Conservation (phyloP, 306 rosid genomes). For the Trichosanthes truncata region DNA sequence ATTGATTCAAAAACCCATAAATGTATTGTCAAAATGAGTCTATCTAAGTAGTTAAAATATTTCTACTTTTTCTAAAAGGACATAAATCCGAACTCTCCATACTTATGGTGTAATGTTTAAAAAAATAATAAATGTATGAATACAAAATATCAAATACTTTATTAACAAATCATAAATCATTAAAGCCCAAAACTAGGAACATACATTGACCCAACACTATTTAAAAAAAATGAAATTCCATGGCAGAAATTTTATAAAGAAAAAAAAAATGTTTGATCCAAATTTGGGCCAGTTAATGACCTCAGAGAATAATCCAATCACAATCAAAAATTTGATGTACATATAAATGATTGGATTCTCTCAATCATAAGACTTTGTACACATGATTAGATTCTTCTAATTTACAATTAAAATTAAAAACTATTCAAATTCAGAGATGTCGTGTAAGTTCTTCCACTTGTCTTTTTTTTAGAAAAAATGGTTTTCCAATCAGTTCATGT, state of each 20-base stretch:
- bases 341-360: neutral
- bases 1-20: too few species aligned
- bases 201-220: neutral
- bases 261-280: neutral
- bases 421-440: neutral
- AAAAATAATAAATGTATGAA: too few species aligned
- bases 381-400: slow-evolving; percentile 4
- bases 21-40: too few species aligned
- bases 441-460: neutral
- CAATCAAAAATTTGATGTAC: neutral
- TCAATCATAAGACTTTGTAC: slow-evolving; percentile 2
- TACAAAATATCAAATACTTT: too few species aligned
- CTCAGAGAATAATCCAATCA: neutral
- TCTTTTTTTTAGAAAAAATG: neutral
- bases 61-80: too few species aligned
- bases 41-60: too few species aligned
- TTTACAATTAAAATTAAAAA: neutral
- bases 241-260: too few species aligned
- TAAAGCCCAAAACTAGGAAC: neutral
- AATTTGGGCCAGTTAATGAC: neutral
- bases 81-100: too few species aligned
- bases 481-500: neutral
- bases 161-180: neutral
- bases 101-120: too few species aligned
- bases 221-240: neutral